These are phyloP conservation scores for Chimonanthus salicifolius DNA, from an alignment of 164 flowering plant species.

Conservation along the genomic window DNA sequence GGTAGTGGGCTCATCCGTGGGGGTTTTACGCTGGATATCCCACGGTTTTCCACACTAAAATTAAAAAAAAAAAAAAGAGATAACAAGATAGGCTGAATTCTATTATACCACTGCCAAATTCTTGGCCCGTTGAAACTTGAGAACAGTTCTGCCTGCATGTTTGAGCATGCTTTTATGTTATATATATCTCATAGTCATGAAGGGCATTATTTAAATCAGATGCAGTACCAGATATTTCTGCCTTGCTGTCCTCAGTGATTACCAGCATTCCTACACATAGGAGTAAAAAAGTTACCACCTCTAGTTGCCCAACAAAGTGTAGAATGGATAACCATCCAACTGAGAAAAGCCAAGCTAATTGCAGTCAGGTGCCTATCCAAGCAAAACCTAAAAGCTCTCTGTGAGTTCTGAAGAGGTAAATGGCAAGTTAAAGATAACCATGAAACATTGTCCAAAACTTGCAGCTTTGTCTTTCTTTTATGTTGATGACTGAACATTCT, in stretches of 20 bases:
- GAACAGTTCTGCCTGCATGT: slow-evolving; percentile 15
- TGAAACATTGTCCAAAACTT: not conserved
- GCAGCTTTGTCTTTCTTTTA: not conserved
- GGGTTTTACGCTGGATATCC: no score
- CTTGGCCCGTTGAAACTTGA: slow-evolving; percentile 37
- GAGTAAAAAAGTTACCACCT: not conserved
- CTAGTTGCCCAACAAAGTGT: not conserved
- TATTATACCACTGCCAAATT: slow-evolving; percentile 33
- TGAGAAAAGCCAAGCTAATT: not conserved
- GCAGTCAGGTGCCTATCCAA: not conserved
- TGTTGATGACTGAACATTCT: not conserved
- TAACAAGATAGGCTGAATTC: no score
- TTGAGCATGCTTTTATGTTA: slow-evolving; percentile 15
- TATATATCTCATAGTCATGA: not conserved
- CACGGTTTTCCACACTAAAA: no score
- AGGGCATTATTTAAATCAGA: not conserved
- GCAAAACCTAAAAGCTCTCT: not conserved
- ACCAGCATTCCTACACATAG: not conserved
- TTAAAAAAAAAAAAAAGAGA: no score
- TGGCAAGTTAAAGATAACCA: no score
- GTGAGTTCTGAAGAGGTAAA: not conserved
- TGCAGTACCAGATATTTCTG: not conserved
- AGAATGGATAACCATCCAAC: not conserved
- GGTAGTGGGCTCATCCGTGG: no score
- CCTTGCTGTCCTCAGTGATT: not conserved